Evolutionary conservation across 2,329 filamentous ascomycete species (phyloP), one percentile per base, ranked within the genome.

Genomic region (Calonectria pauciramosa): DNA sequence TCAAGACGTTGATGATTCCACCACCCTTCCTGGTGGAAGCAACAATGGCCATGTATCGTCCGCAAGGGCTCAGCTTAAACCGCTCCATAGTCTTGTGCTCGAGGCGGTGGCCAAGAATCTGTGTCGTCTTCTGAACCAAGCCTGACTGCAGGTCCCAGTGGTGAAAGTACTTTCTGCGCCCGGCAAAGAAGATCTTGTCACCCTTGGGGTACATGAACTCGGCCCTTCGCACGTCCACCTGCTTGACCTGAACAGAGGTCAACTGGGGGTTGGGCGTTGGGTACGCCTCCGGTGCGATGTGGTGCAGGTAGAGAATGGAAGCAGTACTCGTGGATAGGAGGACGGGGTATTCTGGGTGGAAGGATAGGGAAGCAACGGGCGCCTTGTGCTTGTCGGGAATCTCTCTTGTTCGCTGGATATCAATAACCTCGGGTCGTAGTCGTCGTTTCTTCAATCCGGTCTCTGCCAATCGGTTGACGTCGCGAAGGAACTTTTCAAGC

Each of bases 21-120:
- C 96, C 96, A 34, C 96, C 95, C 85, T 97, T 98, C 81, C 91
- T 93, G 3, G 93, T 92, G 1, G 94, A 93, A 20, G 95, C 95
- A 20, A 95, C 90, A 6, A 99, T 86, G 14, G 94, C 97, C 88
- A 99, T 93, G 85, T 96, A 96, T 60, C 92, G 91, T 1, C 96
- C 96, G 82, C 95, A 95, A 0, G 97, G 96, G 59, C 95, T 97
- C 32, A 97, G 87, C 80, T 94, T 94, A 89, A 99, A 98, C 36
- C 90, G 90, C 85, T 99, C 97, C 95, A 98, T 98, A 51, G 91
- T 94, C 80, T 93, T 94, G 84, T 98, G 96, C 85, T 98, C 95
- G 70, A 94, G 90, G 78, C 93, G 89, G 79, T 96, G 93, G 76
- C 96, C 92, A 82, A 94, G 91, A 73, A 97, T 87, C 83, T 94